A percentile compares a stretch with the other conserved stretches of the same genome.
Evolutionary conservation across 768 basidiomycete genomes (phyloP).

Genomic region (Suillus tomentosus): DNA sequence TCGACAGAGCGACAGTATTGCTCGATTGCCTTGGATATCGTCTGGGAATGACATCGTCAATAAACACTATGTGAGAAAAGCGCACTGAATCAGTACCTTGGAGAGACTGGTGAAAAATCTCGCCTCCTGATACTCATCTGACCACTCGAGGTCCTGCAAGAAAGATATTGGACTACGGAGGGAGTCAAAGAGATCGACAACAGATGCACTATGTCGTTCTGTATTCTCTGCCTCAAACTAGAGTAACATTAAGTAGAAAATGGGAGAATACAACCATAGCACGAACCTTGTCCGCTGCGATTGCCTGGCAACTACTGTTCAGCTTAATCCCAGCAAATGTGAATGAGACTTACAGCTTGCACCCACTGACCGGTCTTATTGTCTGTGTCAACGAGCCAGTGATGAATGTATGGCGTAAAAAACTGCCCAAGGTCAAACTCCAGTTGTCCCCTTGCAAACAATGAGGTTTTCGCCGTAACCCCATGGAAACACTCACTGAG

Average conservation of each 20-base stretch:
- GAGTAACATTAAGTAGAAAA: constrained; percentile 12
- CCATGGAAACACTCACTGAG: constrained; percentile 54
- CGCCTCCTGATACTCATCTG: constrained; percentile 85
- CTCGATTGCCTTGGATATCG: constrained; percentile 87
- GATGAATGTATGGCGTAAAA: constrained; percentile 86
- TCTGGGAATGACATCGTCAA: constrained; percentile 47
- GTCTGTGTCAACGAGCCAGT: constrained; percentile 89
- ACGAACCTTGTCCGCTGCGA: constrained; percentile 77
- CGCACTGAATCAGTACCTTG: constrained; percentile 53
- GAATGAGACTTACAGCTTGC: constrained; percentile 62
- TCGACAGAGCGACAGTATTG: constrained; percentile 90
- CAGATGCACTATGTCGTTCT: constrained; percentile 93
- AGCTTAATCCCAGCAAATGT: constrained; percentile 9
- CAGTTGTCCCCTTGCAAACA: constrained; percentile 47
- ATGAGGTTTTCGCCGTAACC: constrained; percentile 12
- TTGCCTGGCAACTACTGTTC: constrained; percentile 51
- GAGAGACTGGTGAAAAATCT: constrained; percentile 87
- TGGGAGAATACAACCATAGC: neutral
- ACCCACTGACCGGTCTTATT: constrained; percentile 94
- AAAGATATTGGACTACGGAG: constrained; percentile 88
- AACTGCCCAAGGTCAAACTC: constrained; percentile 72
- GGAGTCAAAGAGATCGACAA: constrained; percentile 94
- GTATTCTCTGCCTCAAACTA: constrained; percentile 78
- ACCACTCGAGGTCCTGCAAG: constrained; percentile 89
- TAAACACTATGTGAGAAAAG: neutral